Evolutionary conservation across 768 basidiomycete genomes (phyloP), one percentile per base, ranked within the genome.

Genomic region (Clavulina sp.): DNA sequence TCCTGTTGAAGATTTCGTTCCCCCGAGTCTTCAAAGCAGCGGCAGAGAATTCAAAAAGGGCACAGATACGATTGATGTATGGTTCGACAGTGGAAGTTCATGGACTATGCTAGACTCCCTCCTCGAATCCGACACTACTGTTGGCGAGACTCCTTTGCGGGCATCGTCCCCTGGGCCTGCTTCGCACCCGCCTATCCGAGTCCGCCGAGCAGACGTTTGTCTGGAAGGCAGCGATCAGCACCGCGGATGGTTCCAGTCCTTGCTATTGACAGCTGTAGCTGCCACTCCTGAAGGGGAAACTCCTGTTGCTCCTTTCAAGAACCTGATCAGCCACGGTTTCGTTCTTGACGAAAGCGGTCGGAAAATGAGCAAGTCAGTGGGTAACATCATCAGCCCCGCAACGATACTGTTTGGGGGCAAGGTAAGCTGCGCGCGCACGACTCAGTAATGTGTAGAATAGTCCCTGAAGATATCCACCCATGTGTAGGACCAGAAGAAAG

Each of bases 231-330:
- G 85, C 1, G 93, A 99, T 65, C 93, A 97, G 64, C 93, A 99
- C 64, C 81, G 93, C 4, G 93, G 93, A 5, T 99, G 93, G 93
- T 99, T 99, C 70, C 95, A 99, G 65, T 92, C 88, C 52, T 83
- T 87, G 57, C 67, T 99, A 26, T 68, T 99, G 44, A 97, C 95
- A 3, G 75, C 78, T 6, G 66, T 93, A 19, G 77, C 77, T 26
- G 68, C 76, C 19, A 65, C 68, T 2, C 57, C 65, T 5, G 53
- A 62, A 7, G 54, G 60, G 21, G 57, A 57, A 59, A 53, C 62
- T 3, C 9, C 13, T 13, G 47, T n/a, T n/a, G 61, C 68, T 13
- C 81, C 93, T 7, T 99, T 89, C 62, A 71, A 71, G 34, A 70
- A 78, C 3, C 65, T 99, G 53, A 81, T 99, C 57, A 97, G 93